Percentiles rank a stretch among this genome's conserved stretches.
Evolutionary conservation across 371 early-diverging fungal species (phyloP).

Genomic region (Zychaea mexicana): DNA sequence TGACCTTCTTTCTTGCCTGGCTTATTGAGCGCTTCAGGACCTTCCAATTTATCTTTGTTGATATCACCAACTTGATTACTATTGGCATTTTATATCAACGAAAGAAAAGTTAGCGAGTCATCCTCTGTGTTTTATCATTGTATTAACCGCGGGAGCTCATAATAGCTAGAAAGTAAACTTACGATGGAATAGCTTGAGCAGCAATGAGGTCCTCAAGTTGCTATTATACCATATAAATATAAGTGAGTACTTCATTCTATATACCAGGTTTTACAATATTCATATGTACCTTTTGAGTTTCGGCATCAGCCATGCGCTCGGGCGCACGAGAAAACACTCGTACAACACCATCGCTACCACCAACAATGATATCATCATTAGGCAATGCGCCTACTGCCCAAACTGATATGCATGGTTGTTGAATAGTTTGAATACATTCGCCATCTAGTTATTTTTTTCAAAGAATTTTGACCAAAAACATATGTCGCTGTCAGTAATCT

Average conservation of each 20-base stretch:
- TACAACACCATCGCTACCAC: slow-evolving; percentile 82
- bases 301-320: slow-evolving; percentile 66
- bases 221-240: slow-evolving; percentile 19
- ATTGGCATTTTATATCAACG: neutral
- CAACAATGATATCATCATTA: slow-evolving; percentile 89
- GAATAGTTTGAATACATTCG: slow-evolving; percentile 77
- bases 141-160: neutral
- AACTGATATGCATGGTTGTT: slow-evolving; percentile 88
- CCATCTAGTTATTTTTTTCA: slow-evolving; percentile 41
- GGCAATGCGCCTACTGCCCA: slow-evolving; percentile 84
- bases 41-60: slow-evolving; percentile 82
- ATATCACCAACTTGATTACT: slow-evolving; percentile 88
- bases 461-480: neutral
- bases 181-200: slow-evolving; percentile 74
- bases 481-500: too few relatives aligned
- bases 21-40: slow-evolving; percentile 68
- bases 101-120: slow-evolving; percentile 40
- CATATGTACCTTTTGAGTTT: slow-evolving; percentile 58
- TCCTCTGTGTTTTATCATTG: neutral
- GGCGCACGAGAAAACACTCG: slow-evolving; percentile 77
- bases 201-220: slow-evolving; percentile 77
- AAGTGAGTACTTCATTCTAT: neutral
- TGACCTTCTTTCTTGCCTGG: slow-evolving; percentile 88
- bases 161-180: slow-evolving; percentile 25
- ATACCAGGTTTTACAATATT: too few relatives aligned